Conservation (phyloP, 2,329 filamentous ascomycete genomes). For the Botryotinia calthae region DNA sequence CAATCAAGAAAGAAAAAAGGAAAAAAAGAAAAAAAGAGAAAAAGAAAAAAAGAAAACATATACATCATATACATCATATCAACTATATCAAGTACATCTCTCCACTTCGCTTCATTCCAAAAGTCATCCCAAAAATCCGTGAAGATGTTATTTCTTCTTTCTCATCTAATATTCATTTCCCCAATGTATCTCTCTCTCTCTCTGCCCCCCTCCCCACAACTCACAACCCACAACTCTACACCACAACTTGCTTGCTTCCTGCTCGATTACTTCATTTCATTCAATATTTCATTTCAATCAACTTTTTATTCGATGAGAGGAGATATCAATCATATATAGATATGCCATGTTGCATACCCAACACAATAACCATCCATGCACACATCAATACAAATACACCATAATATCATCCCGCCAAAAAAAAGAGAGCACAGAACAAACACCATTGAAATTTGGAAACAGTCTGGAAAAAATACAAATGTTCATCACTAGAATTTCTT, state of each 20-base stretch:
- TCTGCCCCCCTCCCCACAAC: not conserved
- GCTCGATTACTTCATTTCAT: too few species aligned
- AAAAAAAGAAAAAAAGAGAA: not conserved
- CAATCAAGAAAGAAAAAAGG: too few species aligned
- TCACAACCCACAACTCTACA: not conserved
- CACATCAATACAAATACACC: not conserved
- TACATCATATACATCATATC: too few species aligned
- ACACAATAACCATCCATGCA: not conserved
- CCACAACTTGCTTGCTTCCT: not conserved
- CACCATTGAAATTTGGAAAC: not conserved
- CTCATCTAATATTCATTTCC: not conserved
- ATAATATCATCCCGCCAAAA: not conserved
- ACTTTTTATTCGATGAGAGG: not conserved
- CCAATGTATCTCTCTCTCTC: not conserved
- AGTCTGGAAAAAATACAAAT: conserved; percentile 2
- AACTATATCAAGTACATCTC: not conserved
- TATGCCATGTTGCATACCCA: not conserved
- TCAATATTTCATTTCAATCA: not conserved
- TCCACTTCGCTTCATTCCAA: too few species aligned
- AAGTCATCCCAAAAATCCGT: too few species aligned
- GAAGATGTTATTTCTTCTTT: too few species aligned
- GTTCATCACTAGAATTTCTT: conserved; percentile 11
- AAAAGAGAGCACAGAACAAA: not conserved
- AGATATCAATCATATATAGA: not conserved
- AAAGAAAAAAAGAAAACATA: not conserved